Evolutionary conservation across 2,329 filamentous ascomycete species (phyloP).

Genomic region (Aspergillus sp.): DNA sequence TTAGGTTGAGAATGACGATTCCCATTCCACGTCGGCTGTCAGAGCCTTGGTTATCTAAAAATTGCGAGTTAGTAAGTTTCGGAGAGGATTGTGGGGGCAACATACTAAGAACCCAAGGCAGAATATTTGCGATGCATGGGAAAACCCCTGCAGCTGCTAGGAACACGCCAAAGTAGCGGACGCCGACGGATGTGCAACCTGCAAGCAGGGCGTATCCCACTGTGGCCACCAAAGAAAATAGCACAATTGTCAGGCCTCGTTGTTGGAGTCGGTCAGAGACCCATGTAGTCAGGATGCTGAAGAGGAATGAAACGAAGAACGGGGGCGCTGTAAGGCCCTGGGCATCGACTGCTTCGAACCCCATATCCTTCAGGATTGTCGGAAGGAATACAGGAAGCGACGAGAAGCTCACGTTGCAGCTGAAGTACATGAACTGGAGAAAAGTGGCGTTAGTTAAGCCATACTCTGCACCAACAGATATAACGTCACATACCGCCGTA

Average conservation of each 20-base stretch:
- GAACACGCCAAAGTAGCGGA: conserved; percentile 55
- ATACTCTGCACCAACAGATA: not conserved
- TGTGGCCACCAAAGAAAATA: conserved; percentile 57
- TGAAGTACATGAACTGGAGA: conserved; percentile 56
- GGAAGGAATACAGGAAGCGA: conserved; percentile 66
- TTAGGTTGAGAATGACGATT: conserved; percentile 66
- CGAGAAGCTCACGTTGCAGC: conserved; percentile 64
- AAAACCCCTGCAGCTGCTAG: conserved; percentile 63
- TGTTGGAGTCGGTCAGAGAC: conserved; percentile 66
- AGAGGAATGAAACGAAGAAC: conserved; percentile 65
- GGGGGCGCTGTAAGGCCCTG: conserved; percentile 73
- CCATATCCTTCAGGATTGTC: conserved; percentile 64
- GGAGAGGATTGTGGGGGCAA: not conserved
- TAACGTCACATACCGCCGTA: conserved; percentile 36
- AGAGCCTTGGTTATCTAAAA: conserved; percentile 64
- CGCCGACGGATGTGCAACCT: conserved; percentile 50
- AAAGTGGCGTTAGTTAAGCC: conserved; percentile 15
- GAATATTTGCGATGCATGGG: conserved; percentile 66
- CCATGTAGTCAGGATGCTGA: conserved; percentile 61
- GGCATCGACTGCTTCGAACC: conserved; percentile 64
- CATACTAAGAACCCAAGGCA: conserved; percentile 64
- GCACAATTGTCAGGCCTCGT: conserved; percentile 60
- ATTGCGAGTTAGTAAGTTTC: not conserved
- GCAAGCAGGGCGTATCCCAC: conserved; percentile 67
- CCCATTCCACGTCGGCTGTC: conserved; percentile 66